A percentile compares a stretch with the other conserved stretches of the same genome.
These are phyloP conservation scores for Phyllosticta paracitricarpa DNA, from an alignment of 2,329 filamentous ascomycete genomes.

Conservation along the genomic window DNA sequence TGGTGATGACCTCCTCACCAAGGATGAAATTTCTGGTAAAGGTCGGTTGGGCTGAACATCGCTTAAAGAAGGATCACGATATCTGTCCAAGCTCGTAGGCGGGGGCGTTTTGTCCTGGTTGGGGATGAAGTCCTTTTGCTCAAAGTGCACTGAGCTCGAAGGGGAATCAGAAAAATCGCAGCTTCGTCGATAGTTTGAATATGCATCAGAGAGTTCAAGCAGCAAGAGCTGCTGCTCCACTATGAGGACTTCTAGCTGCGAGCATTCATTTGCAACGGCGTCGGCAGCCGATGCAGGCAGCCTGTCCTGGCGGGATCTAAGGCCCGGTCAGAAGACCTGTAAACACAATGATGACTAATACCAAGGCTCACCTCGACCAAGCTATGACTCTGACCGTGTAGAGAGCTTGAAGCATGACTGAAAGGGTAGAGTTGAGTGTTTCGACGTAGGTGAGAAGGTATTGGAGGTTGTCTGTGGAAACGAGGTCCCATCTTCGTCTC, in stretches of 20 bases:
- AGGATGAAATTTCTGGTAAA: neutral
- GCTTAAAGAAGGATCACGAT: conserved; percentile 2
- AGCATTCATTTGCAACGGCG: conserved; percentile 25
- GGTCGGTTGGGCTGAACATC: neutral
- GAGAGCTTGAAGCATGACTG: conserved; percentile 29
- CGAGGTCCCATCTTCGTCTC: conserved; percentile 11
- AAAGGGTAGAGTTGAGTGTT: conserved; percentile 24
- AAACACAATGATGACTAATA: neutral
- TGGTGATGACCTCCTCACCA: conserved; percentile 1
- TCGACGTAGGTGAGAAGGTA: conserved; percentile 28
- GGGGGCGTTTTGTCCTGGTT: neutral
- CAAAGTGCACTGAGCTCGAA: conserved; percentile 1
- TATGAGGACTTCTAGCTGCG: conserved; percentile 27
- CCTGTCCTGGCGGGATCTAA: conserved; percentile 6
- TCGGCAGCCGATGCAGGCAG: conserved; percentile 14
- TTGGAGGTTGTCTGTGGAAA: conserved; percentile 16
- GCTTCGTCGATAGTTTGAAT: neutral
- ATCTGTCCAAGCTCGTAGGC: conserved; percentile 2
- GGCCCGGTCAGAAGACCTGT: neutral
- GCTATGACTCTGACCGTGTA: conserved; percentile 29
- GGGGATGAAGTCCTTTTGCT: neutral
- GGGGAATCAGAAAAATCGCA: conserved; percentile 4
- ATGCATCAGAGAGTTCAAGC: conserved; percentile 13
- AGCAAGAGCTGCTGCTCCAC: conserved; percentile 31
- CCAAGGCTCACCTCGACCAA: conserved; percentile 26